Base-by-base conservation (phyloP, 495 filamentous ascomycete species). In the Talaromyces trachyspermus region DNA sequence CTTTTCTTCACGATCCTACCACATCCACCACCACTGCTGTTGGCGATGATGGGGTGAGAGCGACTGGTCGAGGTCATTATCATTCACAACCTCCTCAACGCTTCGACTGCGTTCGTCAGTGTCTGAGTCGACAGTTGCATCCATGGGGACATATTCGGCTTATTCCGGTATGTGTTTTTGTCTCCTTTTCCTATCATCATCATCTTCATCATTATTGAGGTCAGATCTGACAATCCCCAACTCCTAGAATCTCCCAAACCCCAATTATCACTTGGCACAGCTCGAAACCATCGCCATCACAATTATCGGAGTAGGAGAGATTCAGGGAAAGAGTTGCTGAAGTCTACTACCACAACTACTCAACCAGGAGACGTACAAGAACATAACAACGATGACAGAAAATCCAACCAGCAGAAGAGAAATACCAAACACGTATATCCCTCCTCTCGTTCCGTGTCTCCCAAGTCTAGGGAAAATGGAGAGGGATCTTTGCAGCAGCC, bases 401-500 rank as follows among this genome's bases (percentile, higher is more conserved):
- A n/a, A n/a, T n/a, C n/a, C n/a, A n/a, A n/a, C n/a, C n/a, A n/a
- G n/a, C n/a, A n/a, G n/a, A n/a, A n/a, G n/a, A n/a, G n/a, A n/a
- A n/a, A n/a, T n/a, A n/a, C n/a, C n/a, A n/a, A n/a, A n/a, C n/a
- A n/a, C n/a, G n/a, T n/a, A n/a, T n/a, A n/a, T n/a, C n/a, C n/a
- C n/a, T n/a, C n/a, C n/a, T n/a, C n/a, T n/a, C n/a, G n/a, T n/a
- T n/a, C n/a, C n/a, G n/a, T n/a, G n/a, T n/a, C n/a, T n/a, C n/a
- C n/a, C n/a, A n/a, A n/a, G n/a, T n/a, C n/a, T n/a, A n/a, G n/a
- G n/a, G n/a, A n/a, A n/a, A 42, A 30, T 30, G 20, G 23, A 26
- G 9, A 6, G 18, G 11, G 5, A 26, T 42, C 15, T 25, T 42
- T n/a, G n/a, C n/a, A n/a, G 30, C 56, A 57, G 40, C 68, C 68